Evolutionary conservation across 2,329 filamentous ascomycete genomes (phyloP).

Genomic region (Ciborinia camelliae): DNA sequence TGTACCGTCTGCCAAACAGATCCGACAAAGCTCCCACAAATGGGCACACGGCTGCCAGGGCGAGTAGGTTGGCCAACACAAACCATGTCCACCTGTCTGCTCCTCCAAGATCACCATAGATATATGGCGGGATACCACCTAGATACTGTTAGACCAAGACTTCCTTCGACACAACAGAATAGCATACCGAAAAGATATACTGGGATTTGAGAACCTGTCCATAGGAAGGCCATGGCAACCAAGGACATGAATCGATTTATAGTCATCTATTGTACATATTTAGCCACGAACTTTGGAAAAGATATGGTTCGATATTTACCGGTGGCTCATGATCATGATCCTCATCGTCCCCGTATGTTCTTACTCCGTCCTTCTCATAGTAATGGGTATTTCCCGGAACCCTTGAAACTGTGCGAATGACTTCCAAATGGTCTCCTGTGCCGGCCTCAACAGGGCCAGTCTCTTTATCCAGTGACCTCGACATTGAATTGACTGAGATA

Average conservation of each 20-base stretch:
- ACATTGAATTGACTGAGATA: constrained; percentile 22
- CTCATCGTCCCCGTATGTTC: constrained; percentile 46
- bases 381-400: constrained; percentile 30
- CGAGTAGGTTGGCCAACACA: constrained; percentile 50
- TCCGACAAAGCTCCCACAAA: constrained; percentile 66
- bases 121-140: constrained; percentile 49
- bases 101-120: constrained; percentile 58
- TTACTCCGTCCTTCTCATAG: constrained; percentile 37
- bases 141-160: constrained; percentile 16
- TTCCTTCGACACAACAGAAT: background rate
- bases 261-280: constrained; percentile 49
- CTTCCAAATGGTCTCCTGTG: constrained; percentile 7
- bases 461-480: constrained; percentile 30
- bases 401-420: constrained; percentile 10
- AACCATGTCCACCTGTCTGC: constrained; percentile 40
- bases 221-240: constrained; percentile 56
- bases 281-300: background rate
- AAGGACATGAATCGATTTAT: constrained; percentile 59
- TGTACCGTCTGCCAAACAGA: constrained; percentile 58
- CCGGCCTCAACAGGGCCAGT: background rate
- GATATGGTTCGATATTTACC: constrained; percentile 34
- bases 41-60: constrained; percentile 54
- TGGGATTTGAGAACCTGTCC: constrained; percentile 60
- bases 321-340: constrained; percentile 47
- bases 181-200: constrained; percentile 49